These are phyloP conservation scores for Sordariomycetes sp. DNA, from an alignment of 2,329 filamentous ascomycete genomes.

Conservation along the genomic window DNA sequence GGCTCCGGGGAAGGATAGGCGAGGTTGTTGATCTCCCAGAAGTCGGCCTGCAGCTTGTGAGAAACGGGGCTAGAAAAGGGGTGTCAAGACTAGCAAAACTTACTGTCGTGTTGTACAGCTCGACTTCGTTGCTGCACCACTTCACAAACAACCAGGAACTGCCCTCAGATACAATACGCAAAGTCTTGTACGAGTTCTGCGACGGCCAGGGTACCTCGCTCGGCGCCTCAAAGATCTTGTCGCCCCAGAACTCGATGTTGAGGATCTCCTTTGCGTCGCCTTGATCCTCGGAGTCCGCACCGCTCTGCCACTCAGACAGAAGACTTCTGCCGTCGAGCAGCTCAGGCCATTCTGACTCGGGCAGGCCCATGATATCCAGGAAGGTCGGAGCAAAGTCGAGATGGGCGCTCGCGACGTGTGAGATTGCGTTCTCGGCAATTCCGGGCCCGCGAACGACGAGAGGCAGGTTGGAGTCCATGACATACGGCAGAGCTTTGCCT, in stretches of 20 bases:
- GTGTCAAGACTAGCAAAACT: too few species aligned
- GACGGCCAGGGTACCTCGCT: background rate
- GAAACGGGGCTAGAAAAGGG: too few species aligned
- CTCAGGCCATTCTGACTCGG: slow-evolving; percentile 8
- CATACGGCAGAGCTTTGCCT: slow-evolving; percentile 40
- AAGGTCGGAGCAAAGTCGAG: slow-evolving; percentile 48
- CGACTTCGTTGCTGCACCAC: slow-evolving; percentile 20
- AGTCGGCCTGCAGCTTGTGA: too few species aligned
- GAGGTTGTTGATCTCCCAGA: slow-evolving; percentile 11
- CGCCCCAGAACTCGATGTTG: slow-evolving; percentile 21
- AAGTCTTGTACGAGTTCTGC: slow-evolving; percentile 17
- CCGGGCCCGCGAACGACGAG: slow-evolving; percentile 40
- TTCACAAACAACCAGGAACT: slow-evolving; percentile 13
- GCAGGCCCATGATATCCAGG: slow-evolving; percentile 24
- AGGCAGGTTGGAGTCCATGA: slow-evolving; percentile 42
- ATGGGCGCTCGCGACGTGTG: slow-evolving; percentile 35
- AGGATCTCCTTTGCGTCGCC: slow-evolving; percentile 33
- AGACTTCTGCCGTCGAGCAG: slow-evolving; percentile 20
- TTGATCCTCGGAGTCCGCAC: background rate
- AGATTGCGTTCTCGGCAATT: slow-evolving; percentile 23
- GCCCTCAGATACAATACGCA: slow-evolving; percentile 14
- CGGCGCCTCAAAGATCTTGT: slow-evolving; percentile 13
- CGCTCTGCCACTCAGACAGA: slow-evolving; percentile 15
- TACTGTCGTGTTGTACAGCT: slow-evolving; percentile 18
- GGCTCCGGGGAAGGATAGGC: slow-evolving; percentile 3